Base-by-base conservation (phyloP, 495 filamentous ascomycete genomes). In the Aspergillus ostianus region DNA sequence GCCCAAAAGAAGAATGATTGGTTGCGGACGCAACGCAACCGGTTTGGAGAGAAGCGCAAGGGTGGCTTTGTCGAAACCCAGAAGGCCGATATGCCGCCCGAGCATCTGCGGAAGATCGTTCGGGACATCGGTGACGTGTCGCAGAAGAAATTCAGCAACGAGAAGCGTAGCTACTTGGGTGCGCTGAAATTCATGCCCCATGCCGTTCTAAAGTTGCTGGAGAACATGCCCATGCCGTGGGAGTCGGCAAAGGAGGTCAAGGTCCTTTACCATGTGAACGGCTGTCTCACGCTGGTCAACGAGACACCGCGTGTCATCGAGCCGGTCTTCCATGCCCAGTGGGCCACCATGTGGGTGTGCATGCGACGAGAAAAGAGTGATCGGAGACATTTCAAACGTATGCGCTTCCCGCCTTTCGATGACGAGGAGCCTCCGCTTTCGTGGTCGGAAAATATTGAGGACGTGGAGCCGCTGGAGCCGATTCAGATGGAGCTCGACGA, bases 171-270 rank as follows among this genome's bases (percentile, higher is more conserved):
- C 72, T 99, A 99, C 77, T 84, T 99, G 26, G 95, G 95, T 53
- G 93, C 95, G 47, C 74, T 99, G 61, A 99, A 99, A 77, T 99
- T 96, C 74, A 99, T 99, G 95, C 95, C 95, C 1, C 95, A 99
- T 71, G 95, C 95, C n/a, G 95, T 99, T 10, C 74, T 99, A 77
- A 99, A 99, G 80, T 85, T 99, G 19, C 68, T 99, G 57, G 95
- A 99, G 81, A 99, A 99, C 70, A 99, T 99, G 95, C 95, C 95
- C 9, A 99, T 99, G 95, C 95, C 95, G 8, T 99, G 95, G 95
- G 95, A 99, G 79, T 91, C 91, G 30, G 85, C 91, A 6, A 82
- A 92, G 53, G 93, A 99, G 67, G 95, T 99, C 53, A 97, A 97
- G 74, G 95, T 99, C 13, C 79, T 99, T 8, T 99, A 99, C 74